Evolutionary conservation across 1,284 basidiomycete species (phyloP), one percentile per base, ranked within the genome.

Genomic region (Ceratobasidium sp.): DNA sequence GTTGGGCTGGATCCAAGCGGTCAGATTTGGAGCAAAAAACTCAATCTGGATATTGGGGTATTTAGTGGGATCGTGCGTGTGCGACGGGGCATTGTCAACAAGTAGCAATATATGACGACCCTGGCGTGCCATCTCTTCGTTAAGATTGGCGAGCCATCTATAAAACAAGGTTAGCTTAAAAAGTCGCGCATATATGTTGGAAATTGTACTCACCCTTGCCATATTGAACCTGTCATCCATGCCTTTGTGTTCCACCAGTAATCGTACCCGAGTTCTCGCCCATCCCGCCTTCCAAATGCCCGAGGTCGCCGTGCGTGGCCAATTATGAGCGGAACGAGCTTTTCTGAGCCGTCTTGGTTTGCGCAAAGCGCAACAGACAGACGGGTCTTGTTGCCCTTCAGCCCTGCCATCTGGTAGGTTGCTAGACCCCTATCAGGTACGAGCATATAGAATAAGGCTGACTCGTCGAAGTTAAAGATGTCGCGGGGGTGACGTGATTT

Each of bases 311-410:
- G 29, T 9, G 77, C 78, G 72, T 82, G 81, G 2, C 82, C 79
- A 77, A 83, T 84, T 27, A 83, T 63, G 31, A 84, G 65, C 4
- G 79, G 77, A 6, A 41, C 56, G 0, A 77, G 76, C 64, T 80
- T 81, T 51, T 81, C 78, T 0, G 77, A 78, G n/a, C 82, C 81
- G 79, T 84, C 83, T 6, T 67, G 41, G 19, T 83, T 84, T 0
- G 63, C 62, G 17, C 79, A 80, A 41, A 83, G 78, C 1, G 77
- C 78, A 79, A 79, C 82, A 0, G 81, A 83, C 4, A 84, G 31
- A 8, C 79, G 76, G 15, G 60, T 60, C 51, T 67, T 67, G 31
- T 73, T 48, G 0, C 45, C 71, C 36, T 73, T 63, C 47, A 63
- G 29, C n/a, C 59, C 59, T 22, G 59, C 22, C 45, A 74, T 57